Percentiles rank a stretch among this genome's conserved stretches.
Conservation (phyloP, 106 monocot species). For the Dendrobium catenatum region DNA sequence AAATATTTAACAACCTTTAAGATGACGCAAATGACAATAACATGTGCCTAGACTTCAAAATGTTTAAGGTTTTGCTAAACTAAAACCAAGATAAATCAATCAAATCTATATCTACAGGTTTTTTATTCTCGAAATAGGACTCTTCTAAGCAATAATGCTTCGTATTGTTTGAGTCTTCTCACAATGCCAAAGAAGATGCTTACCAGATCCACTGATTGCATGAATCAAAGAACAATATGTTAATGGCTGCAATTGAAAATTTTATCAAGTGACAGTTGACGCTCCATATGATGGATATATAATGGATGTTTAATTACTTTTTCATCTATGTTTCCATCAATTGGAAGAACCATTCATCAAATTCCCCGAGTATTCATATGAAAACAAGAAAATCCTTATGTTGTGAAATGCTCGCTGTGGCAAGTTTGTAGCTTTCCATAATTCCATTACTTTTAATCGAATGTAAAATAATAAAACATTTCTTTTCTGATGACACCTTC, state of each 20-base stretch:
- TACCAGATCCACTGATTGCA: not conserved
- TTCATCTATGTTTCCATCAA: too few relatives aligned
- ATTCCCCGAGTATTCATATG: too few relatives aligned
- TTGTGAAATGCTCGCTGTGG: too few relatives aligned
- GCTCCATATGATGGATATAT: too few relatives aligned
- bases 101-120: not conserved
- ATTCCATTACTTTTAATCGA: too few relatives aligned
- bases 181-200: not conserved
- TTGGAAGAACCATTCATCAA: too few relatives aligned
- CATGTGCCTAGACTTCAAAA: not conserved
- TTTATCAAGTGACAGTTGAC: not conserved
- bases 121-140: not conserved
- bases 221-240: not conserved
- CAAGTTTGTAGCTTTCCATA: too few relatives aligned
- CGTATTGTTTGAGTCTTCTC: not conserved
- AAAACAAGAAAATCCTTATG: too few relatives aligned
- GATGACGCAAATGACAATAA: not conserved
- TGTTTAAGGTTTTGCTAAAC: not conserved
- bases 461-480: too few relatives aligned
- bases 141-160: not conserved
- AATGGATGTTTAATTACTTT: too few relatives aligned
- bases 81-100: not conserved
- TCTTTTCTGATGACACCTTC: too few relatives aligned
- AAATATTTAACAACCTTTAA: not conserved
- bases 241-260: not conserved